A percentile compares a stretch with the other conserved stretches of the same genome.
These are phyloP conservation scores for Blastomyces emzantsi DNA, from an alignment of 2,329 filamentous ascomycete genomes.

Conservation along the genomic window DNA sequence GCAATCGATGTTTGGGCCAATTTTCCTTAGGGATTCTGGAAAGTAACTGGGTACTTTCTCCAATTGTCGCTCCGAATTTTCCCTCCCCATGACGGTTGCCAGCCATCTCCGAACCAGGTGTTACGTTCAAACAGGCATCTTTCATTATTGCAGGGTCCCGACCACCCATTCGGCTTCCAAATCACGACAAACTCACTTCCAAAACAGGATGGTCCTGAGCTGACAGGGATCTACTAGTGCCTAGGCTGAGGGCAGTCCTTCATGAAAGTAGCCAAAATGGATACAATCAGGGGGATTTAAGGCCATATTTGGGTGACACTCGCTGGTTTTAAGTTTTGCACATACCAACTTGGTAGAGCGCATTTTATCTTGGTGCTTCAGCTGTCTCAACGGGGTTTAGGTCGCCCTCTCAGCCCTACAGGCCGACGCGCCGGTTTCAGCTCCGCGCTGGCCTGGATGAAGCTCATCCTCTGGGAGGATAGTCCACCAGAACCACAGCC, in stretches of 20 bases:
- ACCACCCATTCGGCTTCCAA: background rate
- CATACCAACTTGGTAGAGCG: too few species aligned
- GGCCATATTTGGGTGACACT: background rate
- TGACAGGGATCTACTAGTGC: background rate
- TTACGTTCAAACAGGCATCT: background rate
- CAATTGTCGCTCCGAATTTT: background rate
- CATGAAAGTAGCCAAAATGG: background rate
- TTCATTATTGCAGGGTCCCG: background rate
- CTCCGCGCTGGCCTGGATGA: background rate
- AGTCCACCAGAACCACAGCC: background rate
- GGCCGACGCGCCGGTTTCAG: background rate
- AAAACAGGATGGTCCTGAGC: background rate
- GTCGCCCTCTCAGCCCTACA: background rate
- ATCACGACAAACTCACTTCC: background rate
- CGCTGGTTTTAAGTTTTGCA: background rate
- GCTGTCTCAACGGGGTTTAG: background rate
- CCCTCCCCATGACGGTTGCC: background rate
- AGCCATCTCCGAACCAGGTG: background rate
- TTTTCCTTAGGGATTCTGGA: background rate
- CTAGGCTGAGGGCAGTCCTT: too few species aligned
- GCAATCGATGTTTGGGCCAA: background rate
- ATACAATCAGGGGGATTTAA: background rate
- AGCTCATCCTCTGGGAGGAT: background rate
- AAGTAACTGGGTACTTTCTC: background rate
- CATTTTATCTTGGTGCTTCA: background rate